A percentile compares a stretch with the other conserved stretches of the same genome.
Evolutionary conservation across 441 rosid genomes (phyloP).

Genomic region (Euphorbia schlechtendalii): DNA sequence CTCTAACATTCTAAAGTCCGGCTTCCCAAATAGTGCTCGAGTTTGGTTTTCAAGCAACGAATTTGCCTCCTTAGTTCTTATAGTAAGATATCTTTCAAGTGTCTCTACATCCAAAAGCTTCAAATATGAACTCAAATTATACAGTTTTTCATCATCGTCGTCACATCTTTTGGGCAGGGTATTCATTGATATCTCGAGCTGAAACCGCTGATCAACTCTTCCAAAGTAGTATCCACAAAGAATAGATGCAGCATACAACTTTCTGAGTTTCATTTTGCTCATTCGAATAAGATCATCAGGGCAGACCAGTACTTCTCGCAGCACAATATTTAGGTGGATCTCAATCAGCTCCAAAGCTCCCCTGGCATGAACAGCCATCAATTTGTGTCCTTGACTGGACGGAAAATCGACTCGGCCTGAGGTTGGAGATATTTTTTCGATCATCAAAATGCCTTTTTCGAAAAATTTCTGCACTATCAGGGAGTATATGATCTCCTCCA

Average conservation of each 20-base stretch:
- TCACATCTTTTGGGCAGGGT: slow-evolving; percentile 65
- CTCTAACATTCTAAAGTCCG: slow-evolving; percentile 58
- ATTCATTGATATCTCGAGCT: slow-evolving; percentile 79
- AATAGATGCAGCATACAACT: slow-evolving; percentile 81
- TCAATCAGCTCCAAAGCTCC: slow-evolving; percentile 94
- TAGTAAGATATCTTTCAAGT: slow-evolving; percentile 80
- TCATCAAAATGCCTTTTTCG: slow-evolving; percentile 60
- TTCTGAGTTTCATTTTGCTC: slow-evolving; percentile 83
- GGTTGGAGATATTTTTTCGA: slow-evolving; percentile 53
- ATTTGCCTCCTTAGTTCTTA: slow-evolving; percentile 83
- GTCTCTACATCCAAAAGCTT: slow-evolving; percentile 79
- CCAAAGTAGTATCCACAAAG: slow-evolving; percentile 88
- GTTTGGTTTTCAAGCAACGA: slow-evolving; percentile 82
- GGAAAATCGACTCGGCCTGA: slow-evolving; percentile 78
- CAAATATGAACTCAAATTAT: slow-evolving; percentile 65
- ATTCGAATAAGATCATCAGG: slow-evolving; percentile 59
- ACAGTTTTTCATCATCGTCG: slow-evolving; percentile 30
- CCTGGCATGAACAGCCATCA: slow-evolving; percentile 74
- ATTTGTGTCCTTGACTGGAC: slow-evolving; percentile 88
- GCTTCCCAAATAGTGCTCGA: slow-evolving; percentile 75
- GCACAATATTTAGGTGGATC: slow-evolving; percentile 66
- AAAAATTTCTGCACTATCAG: slow-evolving; percentile 66
- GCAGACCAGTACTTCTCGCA: slow-evolving; percentile 72
- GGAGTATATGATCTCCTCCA: slow-evolving; percentile 83
- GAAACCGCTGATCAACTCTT: slow-evolving; percentile 83